Evolutionary conservation across 2,329 filamentous ascomycete species (phyloP).

Genomic region (Pseudonectria buxi): DNA sequence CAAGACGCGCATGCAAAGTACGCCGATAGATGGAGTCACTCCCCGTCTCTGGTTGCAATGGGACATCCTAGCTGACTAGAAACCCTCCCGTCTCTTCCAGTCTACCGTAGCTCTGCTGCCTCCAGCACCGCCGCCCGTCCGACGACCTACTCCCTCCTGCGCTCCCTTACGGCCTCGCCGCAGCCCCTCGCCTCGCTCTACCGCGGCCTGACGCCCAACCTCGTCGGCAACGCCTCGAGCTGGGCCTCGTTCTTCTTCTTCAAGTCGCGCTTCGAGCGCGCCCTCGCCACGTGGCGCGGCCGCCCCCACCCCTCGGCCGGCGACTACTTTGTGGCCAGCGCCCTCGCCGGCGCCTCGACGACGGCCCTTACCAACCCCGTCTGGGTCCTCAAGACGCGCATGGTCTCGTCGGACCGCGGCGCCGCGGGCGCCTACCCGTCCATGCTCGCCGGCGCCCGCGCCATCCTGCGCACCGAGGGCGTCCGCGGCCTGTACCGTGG

Average conservation of each 20-base stretch:
- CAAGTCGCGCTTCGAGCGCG: conserved; percentile 50
- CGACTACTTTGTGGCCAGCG: conserved; percentile 79
- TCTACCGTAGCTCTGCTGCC: conserved; percentile 41
- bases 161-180: conserved; percentile 42
- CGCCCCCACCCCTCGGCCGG: conserved; percentile 34
- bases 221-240: conserved; percentile 81
- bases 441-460: conserved; percentile 62
- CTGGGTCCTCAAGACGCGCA: conserved; percentile 97
- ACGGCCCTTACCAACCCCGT: conserved; percentile 86
- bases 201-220: conserved; percentile 81
- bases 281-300: conserved; percentile 27
- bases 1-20: conserved; percentile 92
- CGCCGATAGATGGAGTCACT: conserved; percentile 12
- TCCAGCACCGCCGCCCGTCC: conserved; percentile 28
- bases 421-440: conserved; percentile 73
- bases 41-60: not conserved
- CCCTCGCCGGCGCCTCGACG: conserved; percentile 62
- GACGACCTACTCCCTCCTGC: conserved; percentile 47
- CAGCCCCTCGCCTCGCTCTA: conserved; percentile 67
- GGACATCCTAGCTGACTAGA: conserved; percentile 4
- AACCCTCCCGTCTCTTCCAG: conserved; percentile 22
- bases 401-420: conserved; percentile 76
- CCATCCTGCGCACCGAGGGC: conserved; percentile 67
- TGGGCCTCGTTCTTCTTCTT: conserved; percentile 92
- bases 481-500: conserved; percentile 79